Base-by-base conservation (phyloP, 2,329 filamentous ascomycete species). In the Exophiala dermatitidis region DNA sequence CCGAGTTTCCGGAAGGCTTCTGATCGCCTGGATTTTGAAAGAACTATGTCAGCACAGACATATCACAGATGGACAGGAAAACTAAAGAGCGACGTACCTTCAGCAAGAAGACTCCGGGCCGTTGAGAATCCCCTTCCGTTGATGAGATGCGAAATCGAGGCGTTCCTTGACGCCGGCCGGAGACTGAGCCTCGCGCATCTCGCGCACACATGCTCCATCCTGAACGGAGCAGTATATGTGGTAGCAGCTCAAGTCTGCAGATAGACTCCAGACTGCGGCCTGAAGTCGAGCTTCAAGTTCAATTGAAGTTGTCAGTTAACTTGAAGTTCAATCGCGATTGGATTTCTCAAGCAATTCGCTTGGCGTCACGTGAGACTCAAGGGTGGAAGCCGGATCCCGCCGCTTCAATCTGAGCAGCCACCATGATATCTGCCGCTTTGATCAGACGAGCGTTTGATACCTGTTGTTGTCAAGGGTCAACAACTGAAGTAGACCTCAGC, bases 161-260 rank as follows among this genome's bases (percentile, higher is more conserved):
- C 28, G 29, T 19, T 37, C 19, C 40, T 37, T 9, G n/a, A 42
- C 19, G 32, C 12, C 1, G 52, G 28, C 29, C 29, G 47, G 41
- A 57, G 48, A 34, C 55, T 41, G 29, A 54, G 49, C 46, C 55
- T 50, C 37, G 52, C 52, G 45, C 55, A 57, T 29, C 52, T 43
- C 26, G 52, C 36, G 41, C 52, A 57, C 30, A 57, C 30, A 19
- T 50, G 51, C 29, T 57, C 55, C 55, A 57, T 57, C 3, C 8
- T 7, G 36, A 43, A 7, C 7, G 33, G n/a, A 36, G 7, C 33
- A 7, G 33, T n/a, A 36, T 36, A 7, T n/a, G n/a, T 7, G 42
- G 7, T 31, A 10, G 38, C n/a, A 3, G 5, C 12, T 26, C 38
- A 19, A 19, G 19, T 19, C 19, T 19, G 19, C 19, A 19, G 19